Conservation (phyloP, 331 rosid genomes). For the Rhamnella rubrinervis region DNA sequence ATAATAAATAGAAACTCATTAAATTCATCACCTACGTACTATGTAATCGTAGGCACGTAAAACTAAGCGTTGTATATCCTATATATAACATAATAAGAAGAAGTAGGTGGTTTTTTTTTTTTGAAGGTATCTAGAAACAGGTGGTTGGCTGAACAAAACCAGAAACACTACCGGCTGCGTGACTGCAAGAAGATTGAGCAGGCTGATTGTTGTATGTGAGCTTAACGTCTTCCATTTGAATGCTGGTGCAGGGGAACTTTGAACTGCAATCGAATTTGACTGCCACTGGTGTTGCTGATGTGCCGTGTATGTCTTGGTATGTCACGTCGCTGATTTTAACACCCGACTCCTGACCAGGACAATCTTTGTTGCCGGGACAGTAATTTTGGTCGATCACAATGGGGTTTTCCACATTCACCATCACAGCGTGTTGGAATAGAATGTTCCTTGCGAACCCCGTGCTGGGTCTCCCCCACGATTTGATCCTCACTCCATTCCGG, state of each 20-base stretch:
- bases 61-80: too few relatives aligned
- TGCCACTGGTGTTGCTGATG: conserved; percentile 50
- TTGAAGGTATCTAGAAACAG: conserved; percentile 31
- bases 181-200: conserved; percentile 41
- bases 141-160: conserved; percentile 40
- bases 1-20: too few relatives aligned
- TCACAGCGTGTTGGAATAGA: conserved; percentile 37
- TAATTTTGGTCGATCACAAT: conserved; percentile 57
- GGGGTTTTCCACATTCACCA: conserved; percentile 56
- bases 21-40: too few relatives aligned
- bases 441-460: conserved; percentile 42
- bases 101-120: neutral
- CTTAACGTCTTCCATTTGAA: conserved; percentile 44
- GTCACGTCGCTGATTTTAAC: conserved; percentile 41
- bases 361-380: conserved; percentile 44
- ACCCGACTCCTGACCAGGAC: conserved; percentile 59
- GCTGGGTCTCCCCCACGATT: conserved; percentile 67
- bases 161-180: conserved; percentile 35
- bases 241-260: conserved; percentile 37
- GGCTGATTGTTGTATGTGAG: conserved; percentile 34
- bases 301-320: conserved; percentile 50
- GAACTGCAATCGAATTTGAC: conserved; percentile 62
- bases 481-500: conserved; percentile 65
- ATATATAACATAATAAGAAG: too few relatives aligned
- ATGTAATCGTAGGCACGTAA: too few relatives aligned